Base-by-base conservation (phyloP, 139 green algal genomes). In the Pleodorina starrii region DNA sequence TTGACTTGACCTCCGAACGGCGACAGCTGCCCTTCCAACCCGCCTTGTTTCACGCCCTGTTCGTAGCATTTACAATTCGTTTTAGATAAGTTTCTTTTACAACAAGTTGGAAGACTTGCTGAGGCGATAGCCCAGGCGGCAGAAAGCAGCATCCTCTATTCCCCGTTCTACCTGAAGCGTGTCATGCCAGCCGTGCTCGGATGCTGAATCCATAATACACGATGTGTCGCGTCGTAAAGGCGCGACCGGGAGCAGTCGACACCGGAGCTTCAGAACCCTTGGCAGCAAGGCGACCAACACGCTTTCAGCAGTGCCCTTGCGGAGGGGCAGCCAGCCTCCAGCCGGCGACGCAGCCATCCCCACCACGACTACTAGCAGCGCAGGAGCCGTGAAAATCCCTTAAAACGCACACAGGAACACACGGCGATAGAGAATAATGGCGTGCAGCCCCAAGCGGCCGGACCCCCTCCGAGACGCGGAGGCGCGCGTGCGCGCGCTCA, bases 401-500 rank as follows among this genome's bases (percentile, higher is more conserved):
- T n/a, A n/a, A n/a, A n/a, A n/a, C n/a, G n/a, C n/a, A n/a, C n/a
- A n/a, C n/a, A n/a, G n/a, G 29, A 66, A 66, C 5, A 66, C 54
- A 66, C 29, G 54, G 29, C 54, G 54, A 27, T 27, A 66, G 6
- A 32, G 5, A 32, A 66, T 66, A 9, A 85, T 84, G 77, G 77
- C 77, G 29, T 84, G 50, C 57, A 86, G 79, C 79, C 79, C 79
- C 11, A 86, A 86, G 59, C 60, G 81, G 17, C 46, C 83, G 1
- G 89, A 92, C 48, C 66, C 89, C 0, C 32, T 90, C 7, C 85
- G 86, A 10, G 88, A 93, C 27, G 74, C 88, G 3, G 91, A 94
- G 40, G 91, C 91, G n/a, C 85, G 91, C 17, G 86, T 95, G 23
- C 63, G 90, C 2, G 90, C 93, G 12, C 71, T 96, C 21, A 95